Evolutionary conservation across 148 eudicot species (phyloP).

Genomic region (Rhododendron mucronatum): DNA sequence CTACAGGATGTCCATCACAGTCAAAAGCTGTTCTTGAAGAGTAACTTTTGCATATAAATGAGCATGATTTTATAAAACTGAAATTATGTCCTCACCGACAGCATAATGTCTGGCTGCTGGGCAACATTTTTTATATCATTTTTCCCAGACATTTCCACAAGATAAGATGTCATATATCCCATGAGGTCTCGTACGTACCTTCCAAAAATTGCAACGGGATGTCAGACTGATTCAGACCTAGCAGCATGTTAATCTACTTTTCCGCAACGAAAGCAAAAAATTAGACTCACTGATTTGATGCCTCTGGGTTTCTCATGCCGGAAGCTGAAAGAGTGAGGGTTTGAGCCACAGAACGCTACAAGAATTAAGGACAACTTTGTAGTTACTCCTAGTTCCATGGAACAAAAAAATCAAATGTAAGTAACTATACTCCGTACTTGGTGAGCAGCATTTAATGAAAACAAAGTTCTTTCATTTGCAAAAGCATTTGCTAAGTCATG

Average conservation of each 20-base stretch:
- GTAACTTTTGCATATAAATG: not conserved
- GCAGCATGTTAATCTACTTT: not conserved
- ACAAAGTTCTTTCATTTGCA: constrained; percentile 52
- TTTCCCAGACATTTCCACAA: constrained; percentile 66
- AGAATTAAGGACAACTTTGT: not conserved
- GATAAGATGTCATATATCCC: constrained; percentile 57
- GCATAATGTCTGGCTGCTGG: constrained; percentile 77
- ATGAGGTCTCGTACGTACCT: constrained; percentile 75
- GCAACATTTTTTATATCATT: constrained; percentile 60
- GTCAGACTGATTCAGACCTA: constrained; percentile 9
- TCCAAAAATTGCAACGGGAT: constrained; percentile 6
- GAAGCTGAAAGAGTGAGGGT: constrained; percentile 74
- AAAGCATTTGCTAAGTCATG: constrained; percentile 65
- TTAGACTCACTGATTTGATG: constrained; percentile 67
- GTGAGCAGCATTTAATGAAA: constrained; percentile 64
- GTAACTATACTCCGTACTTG: constrained; percentile 50
- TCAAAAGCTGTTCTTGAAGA: not conserved
- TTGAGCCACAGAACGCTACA: constrained; percentile 89
- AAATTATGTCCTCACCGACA: constrained; percentile 45
- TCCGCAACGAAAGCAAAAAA: not conserved
- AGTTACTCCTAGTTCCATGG: not conserved
- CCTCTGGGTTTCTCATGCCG: constrained; percentile 54
- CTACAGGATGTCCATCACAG: constrained; percentile 31
- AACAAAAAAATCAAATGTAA: not conserved
- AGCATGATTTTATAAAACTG: not conserved